A percentile compares a stretch with the other conserved stretches of the same genome.
These are phyloP conservation scores for Gamsiella multidivaricata DNA, from an alignment of 192 early-diverging fungal genomes.

Conservation along the genomic window DNA sequence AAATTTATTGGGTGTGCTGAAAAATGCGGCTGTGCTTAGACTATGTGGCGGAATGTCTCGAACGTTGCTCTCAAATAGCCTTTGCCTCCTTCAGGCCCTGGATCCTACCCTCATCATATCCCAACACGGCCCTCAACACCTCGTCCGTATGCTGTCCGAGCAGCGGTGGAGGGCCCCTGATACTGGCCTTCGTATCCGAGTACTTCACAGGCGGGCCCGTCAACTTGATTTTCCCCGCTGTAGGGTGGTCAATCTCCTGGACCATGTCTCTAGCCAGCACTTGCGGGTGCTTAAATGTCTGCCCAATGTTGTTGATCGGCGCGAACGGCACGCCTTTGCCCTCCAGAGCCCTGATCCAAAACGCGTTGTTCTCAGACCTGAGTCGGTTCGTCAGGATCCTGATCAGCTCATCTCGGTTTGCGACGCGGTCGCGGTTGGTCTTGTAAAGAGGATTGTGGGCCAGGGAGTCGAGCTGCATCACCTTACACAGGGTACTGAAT, in stretches of 20 bases:
- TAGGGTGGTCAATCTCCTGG: conserved; percentile 84
- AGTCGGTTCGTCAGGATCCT: conserved; percentile 66
- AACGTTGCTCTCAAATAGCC: too few species aligned
- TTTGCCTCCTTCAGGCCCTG: conserved; percentile 46
- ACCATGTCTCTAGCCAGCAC: conserved; percentile 76
- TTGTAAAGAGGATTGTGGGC: conserved; percentile 60
- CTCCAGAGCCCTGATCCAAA: conserved; percentile 76
- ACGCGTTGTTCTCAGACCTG: conserved; percentile 56
- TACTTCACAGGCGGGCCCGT: conserved; percentile 83
- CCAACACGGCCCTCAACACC: conserved; percentile 72
- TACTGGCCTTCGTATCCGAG: conserved; percentile 68
- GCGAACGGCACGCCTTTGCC: conserved; percentile 82
- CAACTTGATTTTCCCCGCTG: conserved; percentile 80
- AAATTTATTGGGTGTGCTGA: too few species aligned
- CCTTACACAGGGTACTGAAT: conserved; percentile 73
- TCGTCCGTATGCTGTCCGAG: conserved; percentile 92
- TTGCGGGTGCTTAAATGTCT: conserved; percentile 73
- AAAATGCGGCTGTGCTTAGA: too few species aligned
- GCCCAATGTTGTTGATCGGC: conserved; percentile 63
- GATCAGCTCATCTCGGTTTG: conserved; percentile 75
- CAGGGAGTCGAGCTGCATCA: conserved; percentile 63
- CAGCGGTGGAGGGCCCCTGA: conserved; percentile 81
- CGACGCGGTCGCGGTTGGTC: conserved; percentile 81
- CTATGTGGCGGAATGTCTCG: too few species aligned
- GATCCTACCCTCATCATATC: conserved; percentile 72